A percentile compares a stretch with the other conserved stretches of the same genome.
Conservation (phyloP, 345 rosid genomes). For the Sisymbrium altissimum region DNA sequence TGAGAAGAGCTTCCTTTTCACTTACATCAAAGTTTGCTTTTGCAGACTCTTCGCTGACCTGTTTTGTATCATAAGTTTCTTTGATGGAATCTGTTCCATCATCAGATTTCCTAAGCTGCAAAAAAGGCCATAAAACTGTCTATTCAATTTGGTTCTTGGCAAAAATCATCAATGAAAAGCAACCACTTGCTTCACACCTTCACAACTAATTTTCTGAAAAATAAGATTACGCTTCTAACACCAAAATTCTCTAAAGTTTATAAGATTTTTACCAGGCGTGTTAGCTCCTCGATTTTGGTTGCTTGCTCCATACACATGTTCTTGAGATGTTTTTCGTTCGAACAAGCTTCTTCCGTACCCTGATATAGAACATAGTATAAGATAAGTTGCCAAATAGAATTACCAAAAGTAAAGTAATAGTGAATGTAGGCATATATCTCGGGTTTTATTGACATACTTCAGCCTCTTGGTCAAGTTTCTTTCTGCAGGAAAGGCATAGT, state of each 20-base stretch:
- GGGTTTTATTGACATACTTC: not conserved
- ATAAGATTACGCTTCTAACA: not conserved
- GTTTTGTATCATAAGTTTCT: slow-evolving; percentile 44
- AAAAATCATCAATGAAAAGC: not conserved
- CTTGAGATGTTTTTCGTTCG: slow-evolving; percentile 43
- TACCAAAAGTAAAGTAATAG: not conserved
- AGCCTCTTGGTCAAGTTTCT: slow-evolving; percentile 39
- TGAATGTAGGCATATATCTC: not conserved
- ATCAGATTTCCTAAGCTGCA: slow-evolving; percentile 24
- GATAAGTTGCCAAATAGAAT: not conserved
- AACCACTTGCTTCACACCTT: not conserved
- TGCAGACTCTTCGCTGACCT: slow-evolving; percentile 42
- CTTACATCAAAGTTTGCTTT: slow-evolving; percentile 36
- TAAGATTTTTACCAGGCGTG: slow-evolving; percentile 38
- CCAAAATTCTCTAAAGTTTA: not conserved
- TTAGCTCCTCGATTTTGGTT: slow-evolving; percentile 68
- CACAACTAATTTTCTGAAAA: not conserved
- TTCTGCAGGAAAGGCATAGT: slow-evolving; percentile 67
- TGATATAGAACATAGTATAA: slow-evolving; percentile 26
- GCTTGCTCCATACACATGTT: slow-evolving; percentile 61
- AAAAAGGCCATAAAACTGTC: not conserved
- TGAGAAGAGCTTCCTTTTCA: slow-evolving; percentile 77
- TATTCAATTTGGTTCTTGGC: not conserved
- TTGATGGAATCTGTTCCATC: slow-evolving; percentile 15
- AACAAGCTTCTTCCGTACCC: slow-evolving; percentile 47